Conservation (phyloP, 2,329 filamentous ascomycete species). For the Xylaria digitata region DNA sequence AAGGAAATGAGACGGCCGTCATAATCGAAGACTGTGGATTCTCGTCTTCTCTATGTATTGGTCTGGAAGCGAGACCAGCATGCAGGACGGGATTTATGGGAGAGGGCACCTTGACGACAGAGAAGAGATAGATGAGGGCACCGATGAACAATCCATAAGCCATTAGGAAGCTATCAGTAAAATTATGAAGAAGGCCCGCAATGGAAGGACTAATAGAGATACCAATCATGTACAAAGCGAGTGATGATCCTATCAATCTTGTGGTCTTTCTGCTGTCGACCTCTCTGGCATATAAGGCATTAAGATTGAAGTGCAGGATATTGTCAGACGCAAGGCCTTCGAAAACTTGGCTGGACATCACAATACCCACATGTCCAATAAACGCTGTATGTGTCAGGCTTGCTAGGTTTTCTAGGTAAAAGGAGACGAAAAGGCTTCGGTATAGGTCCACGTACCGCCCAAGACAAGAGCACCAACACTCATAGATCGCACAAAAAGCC, state of each 20-base stretch:
- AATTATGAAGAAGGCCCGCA: conserved; percentile 27
- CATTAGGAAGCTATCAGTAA: conserved; percentile 30
- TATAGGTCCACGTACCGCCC: not conserved
- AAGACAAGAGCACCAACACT: not conserved
- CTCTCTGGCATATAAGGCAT: conserved; percentile 25
- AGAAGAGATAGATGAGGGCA: not conserved
- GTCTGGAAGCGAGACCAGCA: too few relatives aligned
- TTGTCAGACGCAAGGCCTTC: conserved; percentile 41
- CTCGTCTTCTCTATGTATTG: too few relatives aligned
- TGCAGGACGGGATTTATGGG: not conserved
- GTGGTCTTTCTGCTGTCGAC: not conserved
- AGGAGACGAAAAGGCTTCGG: too few relatives aligned
- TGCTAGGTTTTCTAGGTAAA: too few relatives aligned
- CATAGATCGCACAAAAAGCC: not conserved
- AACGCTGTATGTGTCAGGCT: conserved; percentile 14
- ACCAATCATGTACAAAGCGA: conserved; percentile 38
- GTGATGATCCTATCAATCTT: conserved; percentile 31
- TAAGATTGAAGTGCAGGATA: conserved; percentile 37
- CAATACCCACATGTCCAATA: conserved; percentile 21
- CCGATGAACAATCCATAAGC: conserved; percentile 30
- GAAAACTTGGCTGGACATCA: conserved; percentile 33
- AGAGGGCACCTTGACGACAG: not conserved
- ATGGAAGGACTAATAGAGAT: conserved; percentile 34
- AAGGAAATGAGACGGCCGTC: too few relatives aligned
- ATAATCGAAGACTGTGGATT: too few relatives aligned